Conservation (phyloP, 352 stramenopile genomes). For the Globisporangium apiculatum region DNA sequence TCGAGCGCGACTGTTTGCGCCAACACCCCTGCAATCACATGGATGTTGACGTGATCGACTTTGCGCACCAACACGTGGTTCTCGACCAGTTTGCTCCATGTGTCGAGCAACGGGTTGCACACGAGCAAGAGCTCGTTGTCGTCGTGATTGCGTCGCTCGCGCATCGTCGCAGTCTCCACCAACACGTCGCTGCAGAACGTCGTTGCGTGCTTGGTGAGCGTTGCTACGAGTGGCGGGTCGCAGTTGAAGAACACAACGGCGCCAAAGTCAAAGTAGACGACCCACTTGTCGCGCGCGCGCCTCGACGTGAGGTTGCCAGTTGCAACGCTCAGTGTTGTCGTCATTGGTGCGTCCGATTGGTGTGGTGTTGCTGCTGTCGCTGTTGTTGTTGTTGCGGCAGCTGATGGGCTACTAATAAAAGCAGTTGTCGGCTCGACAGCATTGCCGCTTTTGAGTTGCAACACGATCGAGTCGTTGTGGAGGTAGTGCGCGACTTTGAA, state of each 20-base stretch:
- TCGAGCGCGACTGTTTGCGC: constrained; percentile 94
- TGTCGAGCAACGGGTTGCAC: constrained; percentile 54
- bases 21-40: constrained; percentile 94
- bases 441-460: constrained; percentile 37
- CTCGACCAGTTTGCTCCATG: constrained; percentile 76
- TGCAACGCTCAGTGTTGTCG: constrained; percentile 38
- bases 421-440: constrained; percentile 12
- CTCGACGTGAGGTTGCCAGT: constrained; percentile 46
- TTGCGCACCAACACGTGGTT: constrained; percentile 79
- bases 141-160: constrained; percentile 61
- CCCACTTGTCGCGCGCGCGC: constrained; percentile 87
- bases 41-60: constrained; percentile 80
- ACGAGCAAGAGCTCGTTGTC: constrained; percentile 76
- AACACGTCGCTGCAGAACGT: constrained; percentile 60
- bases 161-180: constrained; percentile 6
- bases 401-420: too few species aligned
- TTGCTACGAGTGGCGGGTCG: constrained; percentile 65
- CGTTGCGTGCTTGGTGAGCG: constrained; percentile 69
- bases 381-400: too few species aligned
- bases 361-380: not conserved
- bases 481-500: constrained; percentile 79
- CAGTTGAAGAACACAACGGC: constrained; percentile 92
- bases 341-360: constrained; percentile 15
- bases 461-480: constrained; percentile 80
- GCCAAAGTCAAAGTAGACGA: constrained; percentile 90